phyloP scores from a whole-genome alignment of 352 stramenopile species.

The Pythium brassicae region DNA sequence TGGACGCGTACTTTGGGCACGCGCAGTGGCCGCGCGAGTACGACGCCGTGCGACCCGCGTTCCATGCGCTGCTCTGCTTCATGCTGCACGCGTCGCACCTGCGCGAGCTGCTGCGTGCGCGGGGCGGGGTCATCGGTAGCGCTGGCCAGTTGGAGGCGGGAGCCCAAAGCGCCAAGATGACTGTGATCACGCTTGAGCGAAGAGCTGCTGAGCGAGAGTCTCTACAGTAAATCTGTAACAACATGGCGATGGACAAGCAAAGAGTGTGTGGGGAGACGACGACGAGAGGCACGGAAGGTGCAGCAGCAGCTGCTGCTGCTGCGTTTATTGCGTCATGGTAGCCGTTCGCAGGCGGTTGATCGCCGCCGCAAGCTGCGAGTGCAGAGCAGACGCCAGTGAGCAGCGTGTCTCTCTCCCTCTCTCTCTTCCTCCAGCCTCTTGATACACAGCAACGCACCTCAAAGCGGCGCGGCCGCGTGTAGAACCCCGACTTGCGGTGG shows the following conservation, averaged over 20 bases:
- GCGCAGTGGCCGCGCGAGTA: conserved; percentile 27
- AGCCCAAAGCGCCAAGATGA: background rate
- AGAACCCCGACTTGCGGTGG: conserved; percentile 67
- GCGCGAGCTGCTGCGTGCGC: conserved; percentile 18
- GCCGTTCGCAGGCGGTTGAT: conserved; percentile 83
- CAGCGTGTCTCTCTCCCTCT: background rate
- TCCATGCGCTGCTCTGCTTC: conserved; percentile 27
- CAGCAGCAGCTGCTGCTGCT: too few relatives aligned
- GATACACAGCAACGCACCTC: conserved; percentile 57
- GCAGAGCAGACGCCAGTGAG: conserved; percentile 1
- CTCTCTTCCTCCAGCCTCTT: too few relatives aligned
- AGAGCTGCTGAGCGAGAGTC: background rate
- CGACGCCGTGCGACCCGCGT: conserved; percentile 19
- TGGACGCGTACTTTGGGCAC: conserved; percentile 36
- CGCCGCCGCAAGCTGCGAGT: conserved; percentile 67
- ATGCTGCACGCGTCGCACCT: conserved; percentile 40
- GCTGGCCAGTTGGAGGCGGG: background rate
- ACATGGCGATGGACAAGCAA: background rate
- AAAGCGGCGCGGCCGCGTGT: conserved; percentile 73
- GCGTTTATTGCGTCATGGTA: conserved; percentile 65
- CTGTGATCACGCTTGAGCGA: conserved; percentile 1
- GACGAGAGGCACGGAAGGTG: too few relatives aligned
- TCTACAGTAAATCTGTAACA: background rate
- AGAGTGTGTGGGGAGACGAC: background rate
- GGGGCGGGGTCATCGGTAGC: conserved; percentile 18